A percentile compares a stretch with the other conserved stretches of the same genome.
Evolutionary conservation across 495 filamentous ascomycete genomes (phyloP).

Genomic region (Lepidopterella palustris): DNA sequence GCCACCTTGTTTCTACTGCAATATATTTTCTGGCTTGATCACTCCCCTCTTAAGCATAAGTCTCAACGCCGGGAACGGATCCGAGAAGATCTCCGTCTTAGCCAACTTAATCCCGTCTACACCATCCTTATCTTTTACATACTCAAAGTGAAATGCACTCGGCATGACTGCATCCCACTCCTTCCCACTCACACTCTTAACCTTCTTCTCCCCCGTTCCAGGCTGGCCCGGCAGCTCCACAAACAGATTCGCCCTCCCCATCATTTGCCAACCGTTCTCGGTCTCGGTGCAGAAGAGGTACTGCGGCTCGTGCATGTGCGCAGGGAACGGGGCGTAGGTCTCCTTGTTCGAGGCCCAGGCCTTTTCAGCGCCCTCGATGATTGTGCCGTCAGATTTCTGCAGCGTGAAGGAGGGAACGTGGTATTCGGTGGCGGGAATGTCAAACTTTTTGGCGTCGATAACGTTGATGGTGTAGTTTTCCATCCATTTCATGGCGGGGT

Average conservation of each 20-base stretch:
- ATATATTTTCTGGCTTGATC: not conserved
- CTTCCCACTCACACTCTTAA: slow-evolving; percentile 3
- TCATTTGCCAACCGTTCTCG: slow-evolving; percentile 10
- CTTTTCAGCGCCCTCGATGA: slow-evolving; percentile 4
- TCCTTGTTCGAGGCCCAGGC: slow-evolving; percentile 3
- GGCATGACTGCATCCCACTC: slow-evolving; percentile 12
- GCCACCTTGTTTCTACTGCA: not conserved
- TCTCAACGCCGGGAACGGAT: slow-evolving; percentile 1
- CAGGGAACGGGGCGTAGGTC: slow-evolving; percentile 10
- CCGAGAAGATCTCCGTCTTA: slow-evolving; percentile 4
- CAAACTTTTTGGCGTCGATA: not conserved
- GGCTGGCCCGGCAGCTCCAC: not conserved
- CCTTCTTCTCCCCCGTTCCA: not conserved
- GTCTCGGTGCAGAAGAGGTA: slow-evolving; percentile 4
- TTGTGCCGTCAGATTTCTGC: slow-evolving; percentile 8
- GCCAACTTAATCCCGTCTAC: slow-evolving; percentile 7
- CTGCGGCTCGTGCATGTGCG: slow-evolving; percentile 3
- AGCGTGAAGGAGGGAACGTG: not conserved
- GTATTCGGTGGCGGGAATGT: not conserved
- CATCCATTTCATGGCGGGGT: slow-evolving; percentile 10
- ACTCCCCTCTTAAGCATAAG: slow-evolving; percentile 13
- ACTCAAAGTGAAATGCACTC: slow-evolving; percentile 7
- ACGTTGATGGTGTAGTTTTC: slow-evolving; percentile 5
- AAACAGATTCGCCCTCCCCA: slow-evolving; percentile 5
- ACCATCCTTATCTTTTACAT: slow-evolving; percentile 15